Base-by-base conservation (phyloP, 2,329 filamentous ascomycete genomes). In the Stemphylium beticola region DNA sequence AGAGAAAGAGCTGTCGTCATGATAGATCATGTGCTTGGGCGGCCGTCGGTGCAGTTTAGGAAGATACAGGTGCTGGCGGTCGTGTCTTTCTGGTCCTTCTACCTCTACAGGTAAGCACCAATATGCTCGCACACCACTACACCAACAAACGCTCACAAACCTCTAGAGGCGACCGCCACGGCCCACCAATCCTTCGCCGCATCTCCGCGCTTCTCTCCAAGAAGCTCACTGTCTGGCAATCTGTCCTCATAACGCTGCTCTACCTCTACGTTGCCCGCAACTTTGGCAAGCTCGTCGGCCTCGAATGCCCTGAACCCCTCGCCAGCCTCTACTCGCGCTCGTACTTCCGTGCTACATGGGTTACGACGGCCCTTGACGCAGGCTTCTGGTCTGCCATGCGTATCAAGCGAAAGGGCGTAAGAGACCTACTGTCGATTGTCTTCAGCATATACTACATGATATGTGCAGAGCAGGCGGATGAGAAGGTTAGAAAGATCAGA, bases 321-420 rank as follows among this genome's bases (percentile, higher is more conserved):
- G 90, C 93, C 26, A 96, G 96, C 71, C 88, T 98, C 74, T 99
- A 99, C 78, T 92, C 91, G 49, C 83, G 91, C 46, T 87, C 90
- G 24, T 99, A 96, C 78, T 99, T 96, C 75, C 88, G 95, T 43
- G 95, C 95, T 50, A 99, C 95, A 72, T 99, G 95, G 95, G 86
- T 98, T 14, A 87, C 95, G 48, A 99, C 95, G 0, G 95, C 92
- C 0, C 78, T 99, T 57, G 95, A 99, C 68, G 95, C 95, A 5
- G 95, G 95, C 1, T 99, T 97, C 76, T 99, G 95, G 95, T 96
- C 92, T 0, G 95, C 95, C 31, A 99, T 99, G 95, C 89, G 87
- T 67, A 93, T 99, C 60, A 85, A 85, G 52, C 82, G 82, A 42
- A 92, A 90, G 67, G 93, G 90, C 86, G 65, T 96, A 37, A 84